A percentile compares a stretch with the other conserved stretches of the same genome.
Evolutionary conservation across 2,329 filamentous ascomycete genomes (phyloP).

Genomic region (Septoria linicola): DNA sequence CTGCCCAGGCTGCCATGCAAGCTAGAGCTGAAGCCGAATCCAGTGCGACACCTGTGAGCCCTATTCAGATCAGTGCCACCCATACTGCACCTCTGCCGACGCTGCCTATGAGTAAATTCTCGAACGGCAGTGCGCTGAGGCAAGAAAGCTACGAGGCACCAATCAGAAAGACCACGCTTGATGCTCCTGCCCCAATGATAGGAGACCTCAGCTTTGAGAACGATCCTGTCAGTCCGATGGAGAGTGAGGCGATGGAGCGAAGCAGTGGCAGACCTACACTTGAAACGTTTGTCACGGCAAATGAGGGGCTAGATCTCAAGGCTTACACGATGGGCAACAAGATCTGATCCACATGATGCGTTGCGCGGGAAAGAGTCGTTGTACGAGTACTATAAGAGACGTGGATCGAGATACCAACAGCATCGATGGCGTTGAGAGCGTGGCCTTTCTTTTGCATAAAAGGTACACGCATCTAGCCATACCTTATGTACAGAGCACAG

Average conservation of each 20-base stretch:
- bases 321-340: constrained; percentile 7
- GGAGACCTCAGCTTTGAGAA: constrained; percentile 18
- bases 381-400: too few relatives aligned
- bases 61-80: background rate
- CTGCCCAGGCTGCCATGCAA: constrained; percentile 3
- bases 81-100: constrained; percentile 6
- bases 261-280: constrained; percentile 39
- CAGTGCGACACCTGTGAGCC: background rate
- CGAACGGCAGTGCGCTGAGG: background rate
- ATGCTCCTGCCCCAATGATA: constrained; percentile 1
- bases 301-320: constrained; percentile 35
- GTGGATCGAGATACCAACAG: background rate
- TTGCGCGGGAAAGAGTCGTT: background rate
- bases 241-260: constrained; percentile 1
- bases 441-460: too few relatives aligned
- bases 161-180: background rate
- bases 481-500: too few relatives aligned
- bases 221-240: constrained; percentile 7
- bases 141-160: background rate
- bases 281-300: constrained; percentile 57
- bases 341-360: constrained; percentile 7
- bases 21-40: background rate
- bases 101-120: constrained; percentile 12
- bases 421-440: too few relatives aligned
- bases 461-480: too few relatives aligned